Evolutionary conservation across 441 rosid species (phyloP), one percentile per base, ranked within the genome.

Genomic region (Eutrema salsugineum): DNA sequence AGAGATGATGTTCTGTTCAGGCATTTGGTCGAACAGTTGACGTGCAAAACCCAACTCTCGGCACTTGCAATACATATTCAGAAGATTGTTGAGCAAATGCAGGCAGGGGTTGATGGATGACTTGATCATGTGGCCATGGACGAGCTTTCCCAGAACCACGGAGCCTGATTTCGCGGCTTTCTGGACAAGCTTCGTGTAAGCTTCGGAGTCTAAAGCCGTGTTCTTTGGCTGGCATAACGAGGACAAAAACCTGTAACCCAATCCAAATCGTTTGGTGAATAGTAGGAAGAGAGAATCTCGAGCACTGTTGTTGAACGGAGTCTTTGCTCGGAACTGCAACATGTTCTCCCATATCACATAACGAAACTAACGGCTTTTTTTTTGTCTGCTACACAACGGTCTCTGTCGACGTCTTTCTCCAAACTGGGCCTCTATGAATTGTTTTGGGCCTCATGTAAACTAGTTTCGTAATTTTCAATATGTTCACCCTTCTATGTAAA

Each of bases 71-170:
- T 83, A 80, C 84, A 82, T 68, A 1, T 59, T 79, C 0, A 80
- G 58, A 17, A 82, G 70, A 74, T 79, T 86, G 69, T 86, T 84
- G 5, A 78, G 57, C 66, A 86, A 15, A 40, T 71, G 82, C 1
- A 81, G 68, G 16, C 79, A 73, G 3, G 84, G 80, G 0, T 73
- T 73, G 68, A 86, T 73, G 3, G 80, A 69, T 0, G 82, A 70
- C 59, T 82, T 86, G 58, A 83, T 77, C 59, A 86, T 80, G 44
- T 80, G 87, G 35, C 72, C 62, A 42, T 83, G 83, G 1, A 56
- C 77, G 6, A 83, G 83, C 57, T 83, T 80, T 2, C 82, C 86
- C 6, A 70, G 77, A 55, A 68, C 40, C 11, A 32, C 3, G 22
- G 78, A 85, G 53, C 79, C 77, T 39, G 82, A 77, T 47, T 63